Evolutionary conservation across 495 filamentous ascomycete species (phyloP), one percentile per base, ranked within the genome.

Genomic region (Penicillium verhagenii): DNA sequence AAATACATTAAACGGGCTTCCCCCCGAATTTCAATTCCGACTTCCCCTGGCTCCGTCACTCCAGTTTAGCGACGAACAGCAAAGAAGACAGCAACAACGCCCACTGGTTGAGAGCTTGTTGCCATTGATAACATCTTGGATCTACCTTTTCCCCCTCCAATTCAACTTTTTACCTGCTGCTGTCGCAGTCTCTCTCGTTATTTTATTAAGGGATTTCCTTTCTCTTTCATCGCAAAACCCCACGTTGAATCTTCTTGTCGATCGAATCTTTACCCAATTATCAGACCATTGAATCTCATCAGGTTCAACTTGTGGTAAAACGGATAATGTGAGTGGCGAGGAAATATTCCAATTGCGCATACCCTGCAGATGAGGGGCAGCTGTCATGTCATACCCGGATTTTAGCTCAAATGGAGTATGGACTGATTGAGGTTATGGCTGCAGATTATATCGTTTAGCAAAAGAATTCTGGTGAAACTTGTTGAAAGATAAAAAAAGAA

Each of bases 61-160:
- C 56, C 54, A 63, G 60, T 54, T 35, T 35, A 59, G 56, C 47
- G 57, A 56, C 56, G 56, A 23, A n/a, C 47, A 47, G 48, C 40
- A 29, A 23, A 53, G 39, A 23, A 53, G 1, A 29, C 3, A n/a
- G 14, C 51, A 52, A 59, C 53, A 59, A 47, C 60, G 56, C 61
- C 56, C 64, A 65, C 64, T 67, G 64, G 64, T 38, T 67, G 64
- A 52, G 64, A 56, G 53, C 46, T 47, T 55, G 56, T 60, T 54
- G 49, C 47, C 33, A 29, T 62, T 44, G 16, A 33, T n/a, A 52
- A 47, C 50, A 31, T 39, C 39, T 48, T 40, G 35, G 50, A 52
- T 54, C 59, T 14, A 14, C 14, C 33, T 35, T 50, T 35, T 60
- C 49, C 33, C 50, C 57, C 50, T 43, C 42, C 18, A n/a, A 21